Evolutionary conservation across 1,284 basidiomycete genomes (phyloP), one percentile per base, ranked within the genome.

Genomic region (Puccinia novopanici): DNA sequence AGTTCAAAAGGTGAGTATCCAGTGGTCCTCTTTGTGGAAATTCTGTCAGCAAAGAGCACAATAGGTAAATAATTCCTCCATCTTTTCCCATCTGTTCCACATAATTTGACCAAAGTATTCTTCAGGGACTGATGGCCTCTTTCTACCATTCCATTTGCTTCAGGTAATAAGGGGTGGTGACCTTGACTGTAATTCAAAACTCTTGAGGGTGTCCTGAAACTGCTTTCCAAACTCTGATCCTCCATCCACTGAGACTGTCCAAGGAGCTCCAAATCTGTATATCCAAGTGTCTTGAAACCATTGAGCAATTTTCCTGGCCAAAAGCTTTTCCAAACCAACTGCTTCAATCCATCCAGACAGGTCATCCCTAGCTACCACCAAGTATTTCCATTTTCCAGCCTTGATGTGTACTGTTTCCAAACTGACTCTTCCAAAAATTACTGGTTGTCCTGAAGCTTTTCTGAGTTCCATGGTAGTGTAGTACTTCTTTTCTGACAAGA

Each of bases 331-430:
- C 12, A 68, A 48, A 9, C 24, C 19, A 13, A 22, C 42, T 9
- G 61, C 75, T 68, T 76, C 75, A 48, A 67, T n/a, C 75, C 45
- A 76, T 27, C 70, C 70, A 1, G 48, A 72, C 0, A 72, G n/a
- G 30, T 72, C 48, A 34, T 72, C 70, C n/a, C 63, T 45, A 2
- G 75, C 75, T 15, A 77, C 30, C 57, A 68, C 40, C 17, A 48
- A 24, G 17, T 68, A 68, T 24, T 45, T 45, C 37, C 40, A 68
- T 52, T 52, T 71, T 5, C 37, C 68, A 1, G 52, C 57, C 30
- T 63, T 75, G 55, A 22, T 75, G 57, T 48, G 73, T 15, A 15
- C n/a, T 12, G 73, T n/a, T 13, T 75, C 73, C 27, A 75, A 34
- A 42, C 27, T 42, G 19, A 75, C 34, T 34, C 73, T 71, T 27